Conservation (phyloP, 148 eudicot species). For the Agrostemma githago region DNA sequence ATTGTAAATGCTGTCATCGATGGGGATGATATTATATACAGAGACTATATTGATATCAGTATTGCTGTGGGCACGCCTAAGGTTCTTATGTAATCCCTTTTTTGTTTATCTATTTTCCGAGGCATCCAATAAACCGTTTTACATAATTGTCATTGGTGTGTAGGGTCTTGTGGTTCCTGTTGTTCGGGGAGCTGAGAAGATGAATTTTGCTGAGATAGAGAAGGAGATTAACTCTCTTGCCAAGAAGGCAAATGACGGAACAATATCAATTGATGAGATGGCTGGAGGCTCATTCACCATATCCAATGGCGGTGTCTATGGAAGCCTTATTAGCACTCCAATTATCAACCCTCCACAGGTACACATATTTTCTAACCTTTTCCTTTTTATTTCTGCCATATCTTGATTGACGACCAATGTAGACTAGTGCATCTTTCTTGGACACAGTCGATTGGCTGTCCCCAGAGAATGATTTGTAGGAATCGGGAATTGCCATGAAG, state of each 20-base stretch:
- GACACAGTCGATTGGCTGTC: background rate
- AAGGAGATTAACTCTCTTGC: conserved; percentile 80
- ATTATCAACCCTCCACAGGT: conserved; percentile 99
- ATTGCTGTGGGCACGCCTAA: conserved; percentile 97
- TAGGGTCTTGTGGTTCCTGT: conserved; percentile 98
- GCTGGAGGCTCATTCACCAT: conserved; percentile 89
- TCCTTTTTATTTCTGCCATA: background rate
- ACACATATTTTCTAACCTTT: background rate
- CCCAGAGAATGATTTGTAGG: background rate
- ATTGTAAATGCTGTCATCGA: conserved; percentile 91
- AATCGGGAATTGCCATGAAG: background rate
- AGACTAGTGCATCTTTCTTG: background rate
- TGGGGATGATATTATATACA: conserved; percentile 91
- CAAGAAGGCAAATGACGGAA: conserved; percentile 75
- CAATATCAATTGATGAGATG: conserved; percentile 94
- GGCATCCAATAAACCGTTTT: background rate
- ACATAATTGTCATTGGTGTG: conserved; percentile 4
- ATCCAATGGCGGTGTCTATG: conserved; percentile 97
- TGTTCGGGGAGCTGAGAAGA: conserved; percentile 63
- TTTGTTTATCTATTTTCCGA: background rate
- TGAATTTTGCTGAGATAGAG: conserved; percentile 96
- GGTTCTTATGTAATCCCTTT: conserved; percentile 35
- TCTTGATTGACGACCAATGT: background rate
- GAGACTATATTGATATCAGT: conserved; percentile 89
- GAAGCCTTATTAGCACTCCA: conserved; percentile 95